Conservation (phyloP, 208 protist species). For the Lotmaria passim region DNA sequence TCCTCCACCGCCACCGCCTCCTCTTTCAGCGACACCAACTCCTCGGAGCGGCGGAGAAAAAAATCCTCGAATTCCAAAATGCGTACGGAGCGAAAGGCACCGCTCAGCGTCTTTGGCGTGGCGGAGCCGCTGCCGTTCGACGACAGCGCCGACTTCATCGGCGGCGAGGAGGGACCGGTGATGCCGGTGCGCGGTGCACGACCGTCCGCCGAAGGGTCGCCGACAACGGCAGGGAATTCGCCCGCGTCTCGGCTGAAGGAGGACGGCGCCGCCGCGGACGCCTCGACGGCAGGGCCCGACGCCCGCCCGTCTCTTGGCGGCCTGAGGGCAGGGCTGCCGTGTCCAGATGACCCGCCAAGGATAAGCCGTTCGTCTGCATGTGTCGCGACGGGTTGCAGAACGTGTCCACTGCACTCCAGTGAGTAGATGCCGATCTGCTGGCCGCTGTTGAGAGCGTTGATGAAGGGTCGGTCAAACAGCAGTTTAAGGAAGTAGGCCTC, state of each 20-base stretch:
- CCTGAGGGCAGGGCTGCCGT: background rate
- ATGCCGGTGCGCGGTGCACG: background rate
- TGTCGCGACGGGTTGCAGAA: conserved; percentile 21
- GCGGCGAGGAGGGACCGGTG: background rate
- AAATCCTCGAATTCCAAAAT: conserved; percentile 90
- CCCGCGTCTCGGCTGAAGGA: background rate
- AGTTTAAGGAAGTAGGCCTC: conserved; percentile 90
- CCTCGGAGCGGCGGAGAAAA: conserved; percentile 80
- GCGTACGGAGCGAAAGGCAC: conserved; percentile 73
- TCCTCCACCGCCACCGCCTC: conserved; percentile 75
- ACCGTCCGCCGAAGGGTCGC: background rate
- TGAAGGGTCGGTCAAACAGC: conserved; percentile 74
- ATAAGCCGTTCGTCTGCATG: conserved; percentile 30
- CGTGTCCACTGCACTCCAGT: conserved; percentile 74
- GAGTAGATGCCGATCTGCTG: conserved; percentile 88
- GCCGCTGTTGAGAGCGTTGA: conserved; percentile 69
- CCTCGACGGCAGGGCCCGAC: background rate
- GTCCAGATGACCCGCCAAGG: background rate
- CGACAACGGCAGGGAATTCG: background rate
- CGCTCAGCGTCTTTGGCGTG: background rate
- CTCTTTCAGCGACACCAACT: conserved; percentile 82
- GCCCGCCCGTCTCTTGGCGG: background rate
- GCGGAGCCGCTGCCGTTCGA: background rate
- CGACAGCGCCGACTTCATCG: background rate
- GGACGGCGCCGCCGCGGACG: background rate